A percentile compares a stretch with the other conserved stretches of the same genome.
phyloP scores from a whole-genome alignment of 176 grass and related monocot species.

The Eleusine coracana region DNA sequence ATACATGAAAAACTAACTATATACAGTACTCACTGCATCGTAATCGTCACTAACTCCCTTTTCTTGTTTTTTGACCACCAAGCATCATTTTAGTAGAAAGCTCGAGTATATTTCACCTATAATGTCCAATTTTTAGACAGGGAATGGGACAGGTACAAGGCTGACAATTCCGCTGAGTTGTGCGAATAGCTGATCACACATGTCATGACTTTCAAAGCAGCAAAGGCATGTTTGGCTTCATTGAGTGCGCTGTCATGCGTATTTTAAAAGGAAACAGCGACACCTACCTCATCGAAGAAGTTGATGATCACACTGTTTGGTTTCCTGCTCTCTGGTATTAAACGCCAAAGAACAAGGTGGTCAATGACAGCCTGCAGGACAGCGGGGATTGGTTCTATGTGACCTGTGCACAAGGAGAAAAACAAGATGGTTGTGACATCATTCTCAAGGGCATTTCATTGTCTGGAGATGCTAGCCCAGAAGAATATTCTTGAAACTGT shows the following conservation, averaged over 20 bases:
- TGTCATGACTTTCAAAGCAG: constrained; percentile 24
- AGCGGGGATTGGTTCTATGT: constrained; percentile 87
- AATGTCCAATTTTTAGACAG: constrained; percentile 9
- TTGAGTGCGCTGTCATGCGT: constrained; percentile 20
- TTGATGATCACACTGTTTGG: constrained; percentile 98
- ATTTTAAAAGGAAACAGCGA: constrained; percentile 29
- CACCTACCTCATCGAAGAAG: constrained; percentile 96
- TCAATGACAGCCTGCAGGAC: constrained; percentile 90
- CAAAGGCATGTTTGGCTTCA: constrained; percentile 37
- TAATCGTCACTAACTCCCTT: background rate
- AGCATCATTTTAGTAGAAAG: background rate
- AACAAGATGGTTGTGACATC: constrained; percentile 33
- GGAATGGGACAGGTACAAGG: background rate
- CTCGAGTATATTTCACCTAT: background rate
- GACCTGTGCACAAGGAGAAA: constrained; percentile 59
- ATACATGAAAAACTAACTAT: background rate
- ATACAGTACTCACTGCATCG: background rate
- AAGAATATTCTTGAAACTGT: constrained; percentile 48
- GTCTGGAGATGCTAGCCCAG: constrained; percentile 16
- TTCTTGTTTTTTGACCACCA: background rate
- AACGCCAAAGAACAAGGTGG: constrained; percentile 93
- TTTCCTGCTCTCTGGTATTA: constrained; percentile 94
- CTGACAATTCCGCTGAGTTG: background rate
- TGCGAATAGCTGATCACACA: background rate
- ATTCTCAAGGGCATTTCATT: constrained; percentile 32